A percentile compares a stretch with the other conserved stretches of the same genome.
These are phyloP conservation scores for Lactarius akahatsu DNA, from an alignment of 768 basidiomycete species.

Conservation along the genomic window DNA sequence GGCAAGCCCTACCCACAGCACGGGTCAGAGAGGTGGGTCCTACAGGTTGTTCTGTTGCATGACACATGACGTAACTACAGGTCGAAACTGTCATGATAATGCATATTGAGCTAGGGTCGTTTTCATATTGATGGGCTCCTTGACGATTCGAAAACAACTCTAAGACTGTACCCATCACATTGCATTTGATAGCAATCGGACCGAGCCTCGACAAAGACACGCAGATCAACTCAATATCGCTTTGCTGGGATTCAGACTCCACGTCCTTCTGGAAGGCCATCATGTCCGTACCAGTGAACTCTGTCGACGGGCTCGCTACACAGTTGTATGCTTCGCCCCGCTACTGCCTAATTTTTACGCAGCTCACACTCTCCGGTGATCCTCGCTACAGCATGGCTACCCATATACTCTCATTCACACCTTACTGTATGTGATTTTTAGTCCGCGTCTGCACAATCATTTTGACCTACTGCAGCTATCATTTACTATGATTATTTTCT, in stretches of 20 bases:
- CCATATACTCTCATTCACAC: constrained; percentile 1
- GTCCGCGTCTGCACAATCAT: background rate
- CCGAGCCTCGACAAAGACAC: background rate
- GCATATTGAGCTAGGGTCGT: too few relatives aligned
- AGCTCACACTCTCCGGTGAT: background rate
- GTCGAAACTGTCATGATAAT: too few relatives aligned
- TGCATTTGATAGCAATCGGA: background rate
- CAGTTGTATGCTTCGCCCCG: background rate
- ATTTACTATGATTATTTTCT: background rate
- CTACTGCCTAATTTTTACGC: background rate
- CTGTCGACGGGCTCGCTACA: background rate
- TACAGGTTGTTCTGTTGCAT: background rate
- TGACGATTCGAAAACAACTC: too few relatives aligned
- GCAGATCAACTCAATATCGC: background rate
- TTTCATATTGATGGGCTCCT: too few relatives aligned
- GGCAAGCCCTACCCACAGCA: background rate
- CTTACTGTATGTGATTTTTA: background rate
- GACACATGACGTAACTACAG: background rate
- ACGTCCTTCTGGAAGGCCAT: background rate
- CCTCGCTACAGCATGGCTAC: background rate
- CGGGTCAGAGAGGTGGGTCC: background rate
- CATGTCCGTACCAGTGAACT: background rate
- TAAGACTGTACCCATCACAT: background rate
- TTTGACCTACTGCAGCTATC: background rate
- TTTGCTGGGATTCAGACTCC: background rate